phyloP scores from a whole-genome alignment of 2,329 filamentous ascomycete species.

The Fusarium verticillioides region DNA sequence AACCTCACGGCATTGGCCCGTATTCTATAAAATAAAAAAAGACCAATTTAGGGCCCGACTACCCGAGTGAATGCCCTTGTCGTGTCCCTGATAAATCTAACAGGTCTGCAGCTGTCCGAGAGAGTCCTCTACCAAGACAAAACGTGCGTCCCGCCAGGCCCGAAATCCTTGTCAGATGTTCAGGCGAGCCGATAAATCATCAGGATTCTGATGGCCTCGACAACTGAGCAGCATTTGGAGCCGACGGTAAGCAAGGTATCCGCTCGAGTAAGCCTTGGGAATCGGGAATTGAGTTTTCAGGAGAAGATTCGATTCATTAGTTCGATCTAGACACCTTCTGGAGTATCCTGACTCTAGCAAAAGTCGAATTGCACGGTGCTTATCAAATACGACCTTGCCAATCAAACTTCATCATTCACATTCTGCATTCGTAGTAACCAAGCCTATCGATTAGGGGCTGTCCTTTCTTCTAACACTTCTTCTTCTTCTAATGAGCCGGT shows the following conservation, averaged over 20 bases:
- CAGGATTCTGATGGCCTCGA: not conserved
- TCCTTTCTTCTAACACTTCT: not conserved
- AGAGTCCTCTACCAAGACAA: slow-evolving; percentile 13
- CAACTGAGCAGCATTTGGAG: not conserved
- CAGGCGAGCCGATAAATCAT: not conserved
- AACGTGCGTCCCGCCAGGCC: slow-evolving; percentile 7
- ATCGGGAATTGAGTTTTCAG: not conserved
- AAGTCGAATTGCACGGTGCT: not conserved
- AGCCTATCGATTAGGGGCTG: not conserved
- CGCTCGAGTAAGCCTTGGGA: not conserved
- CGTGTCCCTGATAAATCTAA: slow-evolving; percentile 4
- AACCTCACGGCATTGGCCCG: not conserved
- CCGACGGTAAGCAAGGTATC: not conserved
- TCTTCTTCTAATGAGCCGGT: not conserved
- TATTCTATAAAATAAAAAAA: not conserved
- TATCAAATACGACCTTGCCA: not conserved
- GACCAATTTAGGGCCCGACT: slow-evolving; percentile 6
- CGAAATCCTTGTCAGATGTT: slow-evolving; percentile 7
- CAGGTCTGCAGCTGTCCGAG: not conserved
- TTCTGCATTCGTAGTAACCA: not conserved
- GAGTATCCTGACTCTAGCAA: not conserved
- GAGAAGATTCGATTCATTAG: not conserved
- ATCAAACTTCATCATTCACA: not conserved
- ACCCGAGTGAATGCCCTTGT: not conserved
- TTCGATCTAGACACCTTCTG: not conserved